These are phyloP conservation scores for Speleostelium caveatum DNA, from an alignment of 78 protist genomes.

Conservation along the genomic window DNA sequence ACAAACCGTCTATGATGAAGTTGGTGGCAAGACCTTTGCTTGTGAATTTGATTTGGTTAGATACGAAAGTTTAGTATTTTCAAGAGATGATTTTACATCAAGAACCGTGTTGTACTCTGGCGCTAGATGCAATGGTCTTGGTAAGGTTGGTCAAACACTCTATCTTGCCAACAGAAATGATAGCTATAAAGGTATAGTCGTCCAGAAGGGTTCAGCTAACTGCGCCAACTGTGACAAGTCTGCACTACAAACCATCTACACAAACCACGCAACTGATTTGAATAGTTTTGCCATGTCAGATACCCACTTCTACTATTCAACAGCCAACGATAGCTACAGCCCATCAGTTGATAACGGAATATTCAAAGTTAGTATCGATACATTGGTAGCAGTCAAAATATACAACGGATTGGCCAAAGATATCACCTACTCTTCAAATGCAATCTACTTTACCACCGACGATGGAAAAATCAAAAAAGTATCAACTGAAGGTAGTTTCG, in stretches of 20 bases:
- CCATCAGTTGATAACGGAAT: too few relatives aligned
- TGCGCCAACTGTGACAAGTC: background rate
- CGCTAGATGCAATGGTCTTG: background rate
- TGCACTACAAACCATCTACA: background rate
- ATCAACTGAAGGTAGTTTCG: background rate
- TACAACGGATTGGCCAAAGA: background rate
- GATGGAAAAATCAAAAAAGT: background rate
- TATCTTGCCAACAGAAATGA: background rate
- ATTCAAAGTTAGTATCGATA: background rate
- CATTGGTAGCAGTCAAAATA: background rate
- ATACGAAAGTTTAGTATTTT: background rate
- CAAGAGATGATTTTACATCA: background rate
- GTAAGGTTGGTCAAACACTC: background rate
- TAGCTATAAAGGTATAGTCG: background rate
- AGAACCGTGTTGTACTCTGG: too few relatives aligned
- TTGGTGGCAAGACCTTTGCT: background rate
- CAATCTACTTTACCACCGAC: background rate
- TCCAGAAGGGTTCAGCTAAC: background rate
- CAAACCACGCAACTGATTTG: too few relatives aligned
- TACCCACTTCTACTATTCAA: too few relatives aligned
- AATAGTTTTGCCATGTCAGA: too few relatives aligned
- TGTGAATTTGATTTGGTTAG: constrained; percentile 6
- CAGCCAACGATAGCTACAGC: too few relatives aligned
- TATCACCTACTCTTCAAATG: background rate
- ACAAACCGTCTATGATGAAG: background rate